A percentile compares a stretch with the other conserved stretches of the same genome.
Conservation (phyloP, 2,329 filamentous ascomycete genomes). For the Fusarium sp. region DNA sequence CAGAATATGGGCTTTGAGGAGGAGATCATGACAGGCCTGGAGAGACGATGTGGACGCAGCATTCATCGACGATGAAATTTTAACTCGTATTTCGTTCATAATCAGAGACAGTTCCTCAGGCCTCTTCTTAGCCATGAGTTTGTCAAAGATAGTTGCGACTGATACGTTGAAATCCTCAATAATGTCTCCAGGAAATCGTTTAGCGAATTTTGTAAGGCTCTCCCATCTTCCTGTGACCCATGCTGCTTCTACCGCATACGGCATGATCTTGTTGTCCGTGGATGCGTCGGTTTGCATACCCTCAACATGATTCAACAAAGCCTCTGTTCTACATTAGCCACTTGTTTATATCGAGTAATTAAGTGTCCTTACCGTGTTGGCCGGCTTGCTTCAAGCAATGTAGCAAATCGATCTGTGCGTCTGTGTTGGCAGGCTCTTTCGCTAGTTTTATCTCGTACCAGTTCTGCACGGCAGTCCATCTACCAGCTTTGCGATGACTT, state of each 20-base stretch:
- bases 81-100: conserved; percentile 74
- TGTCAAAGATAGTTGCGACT: conserved; percentile 70
- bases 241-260: conserved; percentile 89
- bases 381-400: conserved; percentile 95
- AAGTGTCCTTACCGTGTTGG: conserved; percentile 79
- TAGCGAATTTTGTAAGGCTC: conserved; percentile 75
- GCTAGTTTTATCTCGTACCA: conserved; percentile 96
- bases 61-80: conserved; percentile 79
- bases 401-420: conserved; percentile 84
- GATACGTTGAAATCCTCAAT: conserved; percentile 81
- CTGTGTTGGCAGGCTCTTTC: conserved; percentile 78
- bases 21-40: conserved; percentile 83
- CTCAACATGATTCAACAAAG: conserved; percentile 87
- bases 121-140: conserved; percentile 65
- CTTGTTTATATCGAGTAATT: background rate
- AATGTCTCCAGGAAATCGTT: conserved; percentile 61
- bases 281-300: conserved; percentile 69
- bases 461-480: conserved; percentile 94
- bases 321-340: conserved; percentile 65
- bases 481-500: conserved; percentile 90
- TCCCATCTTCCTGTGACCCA: conserved; percentile 91
- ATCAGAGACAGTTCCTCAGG: conserved; percentile 65
- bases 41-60: conserved; percentile 82
- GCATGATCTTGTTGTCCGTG: conserved; percentile 73
- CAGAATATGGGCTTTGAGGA: conserved; percentile 87